A percentile compares a stretch with the other conserved stretches of the same genome.
Evolutionary conservation across 345 rosid genomes (phyloP).

Genomic region (Brassica incana): DNA sequence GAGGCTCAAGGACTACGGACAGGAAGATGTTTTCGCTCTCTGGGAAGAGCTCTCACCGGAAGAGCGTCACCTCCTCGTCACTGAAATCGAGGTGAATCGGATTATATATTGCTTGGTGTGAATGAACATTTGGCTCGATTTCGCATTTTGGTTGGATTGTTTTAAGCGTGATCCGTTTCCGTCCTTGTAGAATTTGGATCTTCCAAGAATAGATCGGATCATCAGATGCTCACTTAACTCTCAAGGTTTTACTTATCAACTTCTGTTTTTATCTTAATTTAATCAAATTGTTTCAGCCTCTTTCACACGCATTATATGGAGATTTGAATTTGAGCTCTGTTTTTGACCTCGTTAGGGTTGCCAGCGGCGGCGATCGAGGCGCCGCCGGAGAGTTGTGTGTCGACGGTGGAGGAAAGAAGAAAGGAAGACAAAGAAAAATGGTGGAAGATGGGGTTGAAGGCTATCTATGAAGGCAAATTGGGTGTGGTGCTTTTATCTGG

Average conservation of each 20-base stretch:
- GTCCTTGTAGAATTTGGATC: constrained; percentile 75
- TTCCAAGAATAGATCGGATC: constrained; percentile 93
- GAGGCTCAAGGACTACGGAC: constrained; percentile 94
- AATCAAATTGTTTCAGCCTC: background rate
- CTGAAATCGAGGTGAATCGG: constrained; percentile 68
- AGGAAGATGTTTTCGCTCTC: constrained; percentile 81
- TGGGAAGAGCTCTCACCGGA: constrained; percentile 92
- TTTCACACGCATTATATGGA: background rate
- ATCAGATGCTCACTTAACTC: constrained; percentile 85
- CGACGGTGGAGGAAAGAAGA: constrained; percentile 76
- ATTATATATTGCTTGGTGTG: too few relatives aligned
- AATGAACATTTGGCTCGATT: too few relatives aligned
- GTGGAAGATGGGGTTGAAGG: constrained; percentile 95
- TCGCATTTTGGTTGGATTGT: background rate
- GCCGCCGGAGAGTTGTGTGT: constrained; percentile 78
- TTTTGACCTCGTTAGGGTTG: constrained; percentile 43
- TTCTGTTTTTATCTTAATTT: background rate
- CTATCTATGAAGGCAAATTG: constrained; percentile 77
- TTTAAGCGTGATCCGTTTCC: background rate
- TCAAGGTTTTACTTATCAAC: constrained; percentile 54
- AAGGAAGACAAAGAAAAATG: constrained; percentile 79
- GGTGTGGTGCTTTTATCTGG: constrained; percentile 84
- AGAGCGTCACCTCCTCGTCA: constrained; percentile 72
- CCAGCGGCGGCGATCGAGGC: constrained; percentile 88
- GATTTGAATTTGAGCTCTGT: background rate